Percentiles rank a stretch among this genome's conserved stretches.
Evolutionary conservation across 306 rosid genomes (phyloP).

Genomic region (Malus sieversii): DNA sequence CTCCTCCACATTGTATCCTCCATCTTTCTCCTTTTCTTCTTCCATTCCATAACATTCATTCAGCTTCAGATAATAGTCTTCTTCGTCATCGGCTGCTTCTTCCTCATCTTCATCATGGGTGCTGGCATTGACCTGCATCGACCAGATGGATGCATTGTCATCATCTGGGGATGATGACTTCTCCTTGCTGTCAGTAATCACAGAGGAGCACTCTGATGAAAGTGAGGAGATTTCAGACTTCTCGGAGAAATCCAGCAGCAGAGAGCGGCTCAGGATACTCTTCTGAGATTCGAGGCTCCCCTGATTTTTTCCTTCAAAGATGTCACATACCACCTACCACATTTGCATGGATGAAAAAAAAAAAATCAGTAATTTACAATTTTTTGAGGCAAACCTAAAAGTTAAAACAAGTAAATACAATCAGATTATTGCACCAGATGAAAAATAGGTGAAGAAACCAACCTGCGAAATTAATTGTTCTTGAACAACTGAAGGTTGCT

Average conservation of each 20-base stretch:
- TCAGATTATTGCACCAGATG: neutral
- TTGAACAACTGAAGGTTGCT: slow-evolving; percentile 35
- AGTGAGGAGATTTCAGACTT: slow-evolving; percentile 44
- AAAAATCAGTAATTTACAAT: neutral
- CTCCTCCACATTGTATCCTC: slow-evolving; percentile 37
- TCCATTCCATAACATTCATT: slow-evolving; percentile 17
- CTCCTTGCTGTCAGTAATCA: slow-evolving; percentile 29
- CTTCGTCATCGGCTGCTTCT: slow-evolving; percentile 26
- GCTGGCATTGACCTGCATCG: slow-evolving; percentile 79
- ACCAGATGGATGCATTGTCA: slow-evolving; percentile 79
- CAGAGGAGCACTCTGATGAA: slow-evolving; percentile 49
- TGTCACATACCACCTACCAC: slow-evolving; percentile 34
- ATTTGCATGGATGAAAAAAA: neutral
- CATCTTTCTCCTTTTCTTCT: slow-evolving; percentile 15
- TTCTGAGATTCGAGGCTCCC: slow-evolving; percentile 47
- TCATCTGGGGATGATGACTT: slow-evolving; percentile 39
- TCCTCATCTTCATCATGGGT: slow-evolving; percentile 49
- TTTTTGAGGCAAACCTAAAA: neutral
- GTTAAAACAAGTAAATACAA: neutral
- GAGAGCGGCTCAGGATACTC: slow-evolving; percentile 49
- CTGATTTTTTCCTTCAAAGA: slow-evolving; percentile 32
- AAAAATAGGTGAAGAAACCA: neutral
- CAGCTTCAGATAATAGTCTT: slow-evolving; percentile 16
- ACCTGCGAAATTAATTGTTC: slow-evolving; percentile 64
- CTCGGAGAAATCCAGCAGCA: slow-evolving; percentile 74